A percentile compares a stretch with the other conserved stretches of the same genome.
Conservation (phyloP, 495 filamentous ascomycete genomes). For the Penicillium steckii region DNA sequence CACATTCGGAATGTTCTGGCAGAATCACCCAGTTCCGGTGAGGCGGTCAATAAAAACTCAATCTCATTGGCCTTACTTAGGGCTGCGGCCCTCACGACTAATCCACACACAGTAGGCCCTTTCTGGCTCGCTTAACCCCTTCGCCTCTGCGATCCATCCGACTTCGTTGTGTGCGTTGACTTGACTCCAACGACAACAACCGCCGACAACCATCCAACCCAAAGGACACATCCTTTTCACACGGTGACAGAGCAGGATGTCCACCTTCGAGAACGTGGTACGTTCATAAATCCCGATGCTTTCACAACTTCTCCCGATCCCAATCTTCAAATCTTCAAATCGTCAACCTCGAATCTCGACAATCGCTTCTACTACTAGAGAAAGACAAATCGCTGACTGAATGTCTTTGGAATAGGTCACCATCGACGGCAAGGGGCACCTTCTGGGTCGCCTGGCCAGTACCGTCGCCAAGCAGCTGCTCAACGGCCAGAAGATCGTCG, state of each 20-base stretch:
- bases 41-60: not conserved
- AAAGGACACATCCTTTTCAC: too few species aligned
- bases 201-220: slow-evolving; percentile 48
- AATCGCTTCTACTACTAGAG: slow-evolving; percentile 5
- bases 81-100: slow-evolving; percentile 40
- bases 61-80: slow-evolving; percentile 33
- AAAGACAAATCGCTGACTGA: slow-evolving; percentile 30
- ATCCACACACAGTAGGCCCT: slow-evolving; percentile 38
- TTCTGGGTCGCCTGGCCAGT: slow-evolving; percentile 97
- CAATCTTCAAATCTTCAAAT: slow-evolving; percentile 6
- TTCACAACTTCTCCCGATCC: slow-evolving; percentile 3
- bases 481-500: slow-evolving; percentile 98
- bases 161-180: slow-evolving; percentile 49
- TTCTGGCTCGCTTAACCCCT: slow-evolving; percentile 38
- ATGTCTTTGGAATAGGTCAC: slow-evolving; percentile 63
- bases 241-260: slow-evolving; percentile 77
- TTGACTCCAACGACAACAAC: slow-evolving; percentile 51
- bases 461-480: slow-evolving; percentile 99
- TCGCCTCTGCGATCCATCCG: slow-evolving; percentile 41
- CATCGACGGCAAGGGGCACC: slow-evolving; percentile 99
- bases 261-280: slow-evolving; percentile 95
- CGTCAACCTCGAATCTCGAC: slow-evolving; percentile 6
- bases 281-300: slow-evolving; percentile 43
- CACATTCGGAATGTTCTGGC: not conserved
- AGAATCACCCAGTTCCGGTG: slow-evolving; percentile 1